Evolutionary conservation across 2,329 filamentous ascomycete genomes (phyloP).

Genomic region (Aureobasidium sp.): DNA sequence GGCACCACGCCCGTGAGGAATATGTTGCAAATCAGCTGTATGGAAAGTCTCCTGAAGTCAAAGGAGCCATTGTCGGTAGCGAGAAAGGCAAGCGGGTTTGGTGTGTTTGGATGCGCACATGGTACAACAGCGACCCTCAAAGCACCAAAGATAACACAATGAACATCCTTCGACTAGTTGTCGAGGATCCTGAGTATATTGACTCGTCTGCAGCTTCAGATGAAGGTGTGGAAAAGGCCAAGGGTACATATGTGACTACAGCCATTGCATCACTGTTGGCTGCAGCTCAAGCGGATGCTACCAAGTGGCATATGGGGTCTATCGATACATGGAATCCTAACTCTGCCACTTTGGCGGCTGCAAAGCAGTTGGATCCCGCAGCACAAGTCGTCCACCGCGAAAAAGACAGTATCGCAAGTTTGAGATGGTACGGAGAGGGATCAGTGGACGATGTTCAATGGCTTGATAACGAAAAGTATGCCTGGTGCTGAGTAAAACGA

Average conservation of each 20-base stretch:
- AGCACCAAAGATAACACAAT: conserved; percentile 57
- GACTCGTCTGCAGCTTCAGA: conserved; percentile 23
- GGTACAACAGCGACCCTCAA: conserved; percentile 49
- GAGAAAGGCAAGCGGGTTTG: conserved; percentile 54
- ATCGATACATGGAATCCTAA: conserved; percentile 82
- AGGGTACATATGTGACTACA: conserved; percentile 31
- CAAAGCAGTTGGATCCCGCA: conserved; percentile 39
- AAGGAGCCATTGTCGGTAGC: conserved; percentile 60
- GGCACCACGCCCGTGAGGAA: conserved; percentile 76
- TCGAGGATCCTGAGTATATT: conserved; percentile 46
- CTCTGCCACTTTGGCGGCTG: conserved; percentile 39
- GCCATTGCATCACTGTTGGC: conserved; percentile 57
- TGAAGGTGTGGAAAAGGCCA: conserved; percentile 19
- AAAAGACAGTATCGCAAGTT: conserved; percentile 59
- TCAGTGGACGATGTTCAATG: conserved; percentile 55
- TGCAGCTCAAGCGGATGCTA: conserved; percentile 63
- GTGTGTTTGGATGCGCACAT: conserved; percentile 66
- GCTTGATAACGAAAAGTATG: conserved; percentile 71
- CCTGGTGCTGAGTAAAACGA: conserved; percentile 54
- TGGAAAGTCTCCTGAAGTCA: conserved; percentile 50
- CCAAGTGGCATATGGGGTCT: conserved; percentile 60
- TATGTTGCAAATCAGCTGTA: conserved; percentile 64
- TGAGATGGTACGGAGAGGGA: conserved; percentile 61
- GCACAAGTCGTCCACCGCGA: conserved; percentile 52
- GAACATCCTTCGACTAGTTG: conserved; percentile 60